phyloP scores from a whole-genome alignment of 257 asterid species.

The Nicotiana noctiflora region DNA sequence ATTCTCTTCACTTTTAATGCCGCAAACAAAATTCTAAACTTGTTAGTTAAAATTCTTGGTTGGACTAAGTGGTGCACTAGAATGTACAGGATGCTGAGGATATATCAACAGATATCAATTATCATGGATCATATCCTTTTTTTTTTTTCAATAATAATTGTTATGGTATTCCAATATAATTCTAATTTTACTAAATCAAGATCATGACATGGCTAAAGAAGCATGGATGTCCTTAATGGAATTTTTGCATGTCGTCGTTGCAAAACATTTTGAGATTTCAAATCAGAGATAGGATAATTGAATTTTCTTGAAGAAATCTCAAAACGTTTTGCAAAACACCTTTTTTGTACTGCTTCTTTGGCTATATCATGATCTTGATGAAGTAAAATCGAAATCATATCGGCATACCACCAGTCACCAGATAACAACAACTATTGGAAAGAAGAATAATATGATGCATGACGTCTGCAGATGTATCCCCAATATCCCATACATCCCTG shows the following conservation, averaged over 20 bases:
- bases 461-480: slow-evolving; percentile 67
- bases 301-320: slow-evolving; percentile 70
- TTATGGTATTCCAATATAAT: no score
- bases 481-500: slow-evolving; percentile 33
- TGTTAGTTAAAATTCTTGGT: slow-evolving; percentile 39
- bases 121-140: no score
- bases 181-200: slow-evolving; percentile 34
- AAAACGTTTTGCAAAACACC: slow-evolving; percentile 50
- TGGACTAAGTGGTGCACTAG: slow-evolving; percentile 12
- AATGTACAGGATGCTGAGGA: no score
- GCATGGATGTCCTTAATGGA: slow-evolving; percentile 51
- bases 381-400: slow-evolving; percentile 22
- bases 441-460: slow-evolving; percentile 41
- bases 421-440: slow-evolving; percentile 29
- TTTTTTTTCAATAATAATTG: no score
- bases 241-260: slow-evolving; percentile 55
- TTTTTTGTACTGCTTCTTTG: slow-evolving; percentile 38
- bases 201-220: slow-evolving; percentile 38
- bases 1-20: neutral
- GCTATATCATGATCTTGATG: slow-evolving; percentile 32
- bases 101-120: no score
- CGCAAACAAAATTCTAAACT: slow-evolving; percentile 39
- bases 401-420: slow-evolving; percentile 49
- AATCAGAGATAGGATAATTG: slow-evolving; percentile 41
- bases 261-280: slow-evolving; percentile 59